Evolutionary conservation across 2,329 filamentous ascomycete genomes (phyloP).

Genomic region (Apiospora rasikravindrae): DNA sequence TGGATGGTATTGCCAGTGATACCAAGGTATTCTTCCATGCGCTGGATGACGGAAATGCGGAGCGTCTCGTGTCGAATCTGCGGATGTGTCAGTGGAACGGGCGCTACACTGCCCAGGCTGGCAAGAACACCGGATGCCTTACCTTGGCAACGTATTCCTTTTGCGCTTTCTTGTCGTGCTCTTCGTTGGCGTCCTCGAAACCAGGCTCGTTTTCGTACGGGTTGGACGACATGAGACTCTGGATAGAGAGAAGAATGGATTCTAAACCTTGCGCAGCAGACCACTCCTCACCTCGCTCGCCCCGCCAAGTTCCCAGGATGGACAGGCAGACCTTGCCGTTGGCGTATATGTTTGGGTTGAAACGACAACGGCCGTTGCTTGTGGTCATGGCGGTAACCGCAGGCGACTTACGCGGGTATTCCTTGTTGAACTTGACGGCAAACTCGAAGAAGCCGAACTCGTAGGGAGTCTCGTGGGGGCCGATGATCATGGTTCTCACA

Average conservation of each 20-base stretch:
- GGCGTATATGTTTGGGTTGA: constrained; percentile 97
- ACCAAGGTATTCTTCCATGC: constrained; percentile 78
- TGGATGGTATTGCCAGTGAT: constrained; percentile 57
- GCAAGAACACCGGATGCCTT: constrained; percentile 21
- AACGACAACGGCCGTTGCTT: constrained; percentile 84
- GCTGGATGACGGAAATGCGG: constrained; percentile 83
- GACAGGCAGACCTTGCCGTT: constrained; percentile 93
- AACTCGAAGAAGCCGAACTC: constrained; percentile 99
- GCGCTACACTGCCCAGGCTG: not conserved
- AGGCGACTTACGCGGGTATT: constrained; percentile 78
- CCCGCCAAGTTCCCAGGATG: constrained; percentile 93
- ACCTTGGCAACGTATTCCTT: constrained; percentile 81
- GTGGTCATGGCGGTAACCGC: constrained; percentile 76
- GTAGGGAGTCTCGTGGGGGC: constrained; percentile 92
- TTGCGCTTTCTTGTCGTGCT: constrained; percentile 74
- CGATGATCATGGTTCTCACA: constrained; percentile 86
- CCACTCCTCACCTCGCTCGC: constrained; percentile 91
- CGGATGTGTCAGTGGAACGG: not conserved
- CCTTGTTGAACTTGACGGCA: constrained; percentile 75
- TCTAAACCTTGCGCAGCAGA: constrained; percentile 94
- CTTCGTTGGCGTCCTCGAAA: constrained; percentile 76
- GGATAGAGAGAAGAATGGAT: constrained; percentile 92
- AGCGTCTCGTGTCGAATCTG: constrained; percentile 92
- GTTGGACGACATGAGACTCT: constrained; percentile 92
- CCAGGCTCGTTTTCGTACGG: constrained; percentile 97